These are phyloP conservation scores for Fraxinus excelsior DNA, from an alignment of 257 asterid species.

Conservation along the genomic window DNA sequence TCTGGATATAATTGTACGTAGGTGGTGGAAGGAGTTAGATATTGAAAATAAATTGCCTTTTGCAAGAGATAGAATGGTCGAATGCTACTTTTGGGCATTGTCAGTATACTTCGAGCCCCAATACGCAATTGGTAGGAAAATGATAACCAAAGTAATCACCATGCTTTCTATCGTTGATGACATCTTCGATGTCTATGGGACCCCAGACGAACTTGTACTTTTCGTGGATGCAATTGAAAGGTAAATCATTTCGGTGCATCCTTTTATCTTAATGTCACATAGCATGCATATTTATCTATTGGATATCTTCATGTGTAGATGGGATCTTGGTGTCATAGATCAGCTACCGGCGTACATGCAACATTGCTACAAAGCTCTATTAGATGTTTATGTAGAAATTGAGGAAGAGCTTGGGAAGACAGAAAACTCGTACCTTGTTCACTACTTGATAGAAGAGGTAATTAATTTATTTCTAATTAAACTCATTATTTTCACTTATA, in stretches of 20 bases:
- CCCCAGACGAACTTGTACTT: constrained; percentile 13
- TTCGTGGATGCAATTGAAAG: constrained; percentile 16
- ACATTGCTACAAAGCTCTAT: too few species aligned
- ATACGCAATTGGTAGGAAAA: constrained; percentile 6
- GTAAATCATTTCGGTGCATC: too few species aligned
- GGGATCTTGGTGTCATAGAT: too few species aligned
- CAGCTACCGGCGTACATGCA: too few species aligned
- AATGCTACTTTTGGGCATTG: constrained; percentile 25
- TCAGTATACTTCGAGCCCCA: constrained; percentile 18
- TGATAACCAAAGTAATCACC: constrained; percentile 18
- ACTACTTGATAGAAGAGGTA: constrained; percentile 41
- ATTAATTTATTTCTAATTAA: too few species aligned
- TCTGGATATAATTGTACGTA: not conserved
- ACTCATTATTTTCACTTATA: too few species aligned
- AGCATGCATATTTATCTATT: not conserved
- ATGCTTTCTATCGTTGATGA: constrained; percentile 10
- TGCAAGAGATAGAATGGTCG: constrained; percentile 28
- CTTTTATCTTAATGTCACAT: too few species aligned
- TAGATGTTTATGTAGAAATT: too few species aligned
- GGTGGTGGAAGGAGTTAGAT: constrained; percentile 30
- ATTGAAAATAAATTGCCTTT: constrained; percentile 20
- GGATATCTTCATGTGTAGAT: not conserved
- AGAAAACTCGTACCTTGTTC: not conserved
- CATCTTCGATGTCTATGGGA: constrained; percentile 24
- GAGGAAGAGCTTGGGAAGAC: not conserved